phyloP scores from a whole-genome alignment of 768 basidiomycete species.

The Pleurotus sapidus region DNA sequence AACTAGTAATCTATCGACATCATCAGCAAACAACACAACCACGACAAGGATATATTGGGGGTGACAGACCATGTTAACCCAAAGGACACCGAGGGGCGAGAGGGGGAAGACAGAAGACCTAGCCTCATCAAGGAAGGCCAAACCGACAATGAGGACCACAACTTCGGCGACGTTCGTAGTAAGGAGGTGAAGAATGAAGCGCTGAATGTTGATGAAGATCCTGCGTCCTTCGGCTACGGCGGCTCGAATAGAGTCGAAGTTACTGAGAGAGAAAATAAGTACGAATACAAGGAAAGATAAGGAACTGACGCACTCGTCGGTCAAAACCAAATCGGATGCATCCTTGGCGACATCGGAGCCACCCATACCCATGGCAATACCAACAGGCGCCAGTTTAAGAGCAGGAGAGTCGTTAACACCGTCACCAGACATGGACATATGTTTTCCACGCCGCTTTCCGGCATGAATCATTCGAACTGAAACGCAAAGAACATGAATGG shows the following conservation, averaged over 20 bases:
- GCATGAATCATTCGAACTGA: slow-evolving; percentile 54
- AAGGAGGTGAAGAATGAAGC: slow-evolving; percentile 54
- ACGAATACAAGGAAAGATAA: slow-evolving; percentile 31
- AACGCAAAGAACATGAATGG: too few relatives aligned
- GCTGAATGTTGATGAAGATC: slow-evolving; percentile 53
- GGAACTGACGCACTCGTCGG: slow-evolving; percentile 70
- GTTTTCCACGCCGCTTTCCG: slow-evolving; percentile 51
- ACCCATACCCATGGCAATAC: slow-evolving; percentile 25
- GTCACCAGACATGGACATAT: slow-evolving; percentile 54
- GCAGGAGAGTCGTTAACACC: slow-evolving; percentile 62
- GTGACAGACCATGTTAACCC: slow-evolving; percentile 44
- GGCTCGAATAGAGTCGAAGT: slow-evolving; percentile 58
- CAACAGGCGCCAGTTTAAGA: slow-evolving; percentile 12
- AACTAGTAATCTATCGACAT: slow-evolving; percentile 30
- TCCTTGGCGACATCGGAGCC: slow-evolving; percentile 30
- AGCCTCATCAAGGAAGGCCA: slow-evolving; percentile 50
- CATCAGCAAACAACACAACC: neutral
- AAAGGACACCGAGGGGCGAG: slow-evolving; percentile 47
- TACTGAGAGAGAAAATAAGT: slow-evolving; percentile 22
- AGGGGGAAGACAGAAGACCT: slow-evolving; percentile 53
- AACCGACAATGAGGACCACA: slow-evolving; percentile 49
- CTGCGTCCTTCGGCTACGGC: slow-evolving; percentile 56
- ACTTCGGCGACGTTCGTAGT: slow-evolving; percentile 55
- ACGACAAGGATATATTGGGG: neutral
- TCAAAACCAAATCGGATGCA: slow-evolving; percentile 60